Percentiles rank a stretch among this genome's conserved stretches.
Conservation (phyloP, 306 rosid species). For the Prunus padus region DNA sequence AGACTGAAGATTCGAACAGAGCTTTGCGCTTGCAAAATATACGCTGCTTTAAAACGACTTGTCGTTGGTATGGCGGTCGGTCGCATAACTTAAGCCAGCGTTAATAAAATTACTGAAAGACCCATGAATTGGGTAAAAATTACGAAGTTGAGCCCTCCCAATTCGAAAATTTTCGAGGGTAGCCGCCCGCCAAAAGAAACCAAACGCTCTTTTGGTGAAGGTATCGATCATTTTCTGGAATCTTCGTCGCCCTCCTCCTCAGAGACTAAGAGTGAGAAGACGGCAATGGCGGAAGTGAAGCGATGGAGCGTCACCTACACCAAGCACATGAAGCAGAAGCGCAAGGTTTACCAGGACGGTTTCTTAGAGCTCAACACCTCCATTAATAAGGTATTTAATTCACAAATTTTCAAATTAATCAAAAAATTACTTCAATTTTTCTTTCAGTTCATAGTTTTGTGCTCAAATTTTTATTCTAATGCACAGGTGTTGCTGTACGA, state of each 20-base stretch:
- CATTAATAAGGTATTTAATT: constrained; percentile 53
- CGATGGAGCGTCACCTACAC: constrained; percentile 83
- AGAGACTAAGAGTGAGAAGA: constrained; percentile 8
- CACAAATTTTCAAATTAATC: not conserved
- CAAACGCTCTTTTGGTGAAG: not conserved
- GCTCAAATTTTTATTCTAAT: not conserved
- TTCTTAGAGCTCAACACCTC: constrained; percentile 55
- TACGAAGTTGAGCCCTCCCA: constrained; percentile 4
- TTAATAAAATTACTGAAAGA: not conserved
- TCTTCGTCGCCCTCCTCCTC: not conserved
- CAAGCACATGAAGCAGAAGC: constrained; percentile 75
- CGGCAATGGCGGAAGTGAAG: constrained; percentile 51
- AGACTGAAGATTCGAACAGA: not conserved
- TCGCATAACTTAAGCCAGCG: not conserved
- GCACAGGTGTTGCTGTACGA: constrained; percentile 61
- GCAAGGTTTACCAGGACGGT: constrained; percentile 80
- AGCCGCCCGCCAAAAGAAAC: not conserved
- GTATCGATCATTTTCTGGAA: not conserved
- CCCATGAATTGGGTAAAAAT: not conserved
- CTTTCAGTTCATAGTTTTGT: not conserved
- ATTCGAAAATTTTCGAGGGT: not conserved
- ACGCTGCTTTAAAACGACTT: not conserved
- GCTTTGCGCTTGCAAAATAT: not conserved
- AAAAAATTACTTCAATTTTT: not conserved
- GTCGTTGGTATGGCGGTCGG: constrained; percentile 1